A percentile compares a stretch with the other conserved stretches of the same genome.
Evolutionary conservation across 2,329 filamentous ascomycete species (phyloP).

Genomic region (Claviceps arundinis): DNA sequence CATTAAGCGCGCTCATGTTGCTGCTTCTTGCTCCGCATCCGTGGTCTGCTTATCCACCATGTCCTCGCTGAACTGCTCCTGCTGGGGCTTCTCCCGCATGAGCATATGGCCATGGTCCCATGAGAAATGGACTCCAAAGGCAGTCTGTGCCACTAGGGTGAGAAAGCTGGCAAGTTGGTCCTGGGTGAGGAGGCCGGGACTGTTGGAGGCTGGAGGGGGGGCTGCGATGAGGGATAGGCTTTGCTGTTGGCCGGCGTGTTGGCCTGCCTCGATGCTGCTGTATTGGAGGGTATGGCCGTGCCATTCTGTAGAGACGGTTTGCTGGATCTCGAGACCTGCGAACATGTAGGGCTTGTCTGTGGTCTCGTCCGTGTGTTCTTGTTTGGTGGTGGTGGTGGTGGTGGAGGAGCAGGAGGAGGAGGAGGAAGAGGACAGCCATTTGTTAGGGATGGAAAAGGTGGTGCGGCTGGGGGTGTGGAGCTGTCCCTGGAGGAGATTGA

Average conservation of each 20-base stretch:
- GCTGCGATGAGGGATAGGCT: slow-evolving; percentile 29
- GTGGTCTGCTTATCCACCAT: slow-evolving; percentile 11
- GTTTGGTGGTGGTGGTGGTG: too few species aligned
- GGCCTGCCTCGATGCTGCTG: slow-evolving; percentile 37
- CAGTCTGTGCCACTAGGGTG: slow-evolving; percentile 17
- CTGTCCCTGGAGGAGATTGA: slow-evolving; percentile 30
- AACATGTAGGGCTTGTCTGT: slow-evolving; percentile 25
- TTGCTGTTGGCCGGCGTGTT: slow-evolving; percentile 36
- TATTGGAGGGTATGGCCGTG: slow-evolving; percentile 34
- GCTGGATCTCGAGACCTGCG: slow-evolving; percentile 38
- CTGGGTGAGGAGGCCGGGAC: neutral
- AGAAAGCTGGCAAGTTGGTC: slow-evolving; percentile 11
- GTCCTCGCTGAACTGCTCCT: slow-evolving; percentile 16
- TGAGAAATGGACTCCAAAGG: slow-evolving; percentile 19
- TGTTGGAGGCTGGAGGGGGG: neutral
- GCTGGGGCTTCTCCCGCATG: slow-evolving; percentile 12
- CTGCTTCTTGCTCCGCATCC: neutral
- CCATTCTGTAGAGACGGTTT: slow-evolving; percentile 28
- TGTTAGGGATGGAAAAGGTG: slow-evolving; percentile 18
- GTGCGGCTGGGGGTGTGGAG: slow-evolving; percentile 25
- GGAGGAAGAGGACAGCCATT: slow-evolving; percentile 5
- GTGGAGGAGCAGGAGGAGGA: neutral
- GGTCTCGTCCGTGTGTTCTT: neutral
- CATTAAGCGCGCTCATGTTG: neutral
- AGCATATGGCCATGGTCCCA: slow-evolving; percentile 21